Evolutionary conservation across 306 rosid genomes (phyloP), one percentile per base, ranked within the genome.

Genomic region (Pueraria montana): DNA sequence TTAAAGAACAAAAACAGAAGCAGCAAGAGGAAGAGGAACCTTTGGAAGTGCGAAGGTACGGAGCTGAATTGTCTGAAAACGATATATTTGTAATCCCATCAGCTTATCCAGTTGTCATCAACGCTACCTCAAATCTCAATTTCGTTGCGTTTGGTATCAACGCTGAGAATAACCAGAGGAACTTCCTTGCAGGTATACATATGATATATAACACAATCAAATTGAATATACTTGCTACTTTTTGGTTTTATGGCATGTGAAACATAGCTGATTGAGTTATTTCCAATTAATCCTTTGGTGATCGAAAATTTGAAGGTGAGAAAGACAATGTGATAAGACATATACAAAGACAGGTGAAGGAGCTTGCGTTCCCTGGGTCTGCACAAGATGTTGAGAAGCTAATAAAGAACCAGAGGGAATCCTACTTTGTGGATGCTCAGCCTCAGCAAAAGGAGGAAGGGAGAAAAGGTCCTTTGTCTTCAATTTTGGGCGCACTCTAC

Each of bases 121-220:
- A 65, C 7, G 89, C 93, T 32, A 49, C 84, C 16, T 30, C 84
- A 1, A 17, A 82, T 9, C 61, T 86, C 12, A 34, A 27, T 14
- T 65, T 90, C 1, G 24, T 88, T 10, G 89, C 53, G 0, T 82
- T 88, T 10, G 81, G 81, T 61, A 55, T 90, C 72, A 86, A 88
- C 23, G 93, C 81, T 16, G 73, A 77, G 43, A 43, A 90, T 56
- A 88, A 88, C 66, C 17, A 34, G 17, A 88, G 90, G 56, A 80
- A 77, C 82, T 90, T 90, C 85, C 90, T 90, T 2, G 84, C 78
- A 82, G 91, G 91, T 86, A 77, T 30, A n/a, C n/a, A 69, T 12
- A 38, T 17, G 16, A 8, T 8, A 3, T 8, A 36, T 4, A 11
- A 12, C 18, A 69, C 4, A 30, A 34, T 34, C 0, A 4, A 4